Evolutionary conservation across 2,329 filamentous ascomycete genomes (phyloP).

Genomic region (Claviceps sp.): DNA sequence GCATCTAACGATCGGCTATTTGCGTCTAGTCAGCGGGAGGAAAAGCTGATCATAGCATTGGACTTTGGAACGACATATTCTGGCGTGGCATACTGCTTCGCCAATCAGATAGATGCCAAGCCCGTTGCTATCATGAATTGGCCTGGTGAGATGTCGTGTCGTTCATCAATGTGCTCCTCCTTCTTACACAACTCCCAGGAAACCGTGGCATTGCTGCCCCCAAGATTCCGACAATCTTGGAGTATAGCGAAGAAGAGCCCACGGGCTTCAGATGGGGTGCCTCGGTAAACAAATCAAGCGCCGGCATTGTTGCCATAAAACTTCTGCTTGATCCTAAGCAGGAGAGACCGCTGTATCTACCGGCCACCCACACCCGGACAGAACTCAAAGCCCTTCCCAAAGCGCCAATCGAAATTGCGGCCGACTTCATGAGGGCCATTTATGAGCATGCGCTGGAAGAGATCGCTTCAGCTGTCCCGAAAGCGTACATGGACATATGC

Average conservation of each 20-base stretch:
- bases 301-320: constrained; percentile 10
- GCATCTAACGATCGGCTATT: not conserved
- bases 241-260: constrained; percentile 21
- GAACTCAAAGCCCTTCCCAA: constrained; percentile 8
- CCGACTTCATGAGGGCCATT: constrained; percentile 6
- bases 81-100: constrained; percentile 30
- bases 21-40: not conserved
- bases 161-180: constrained; percentile 21
- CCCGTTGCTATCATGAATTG: constrained; percentile 19
- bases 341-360: constrained; percentile 7
- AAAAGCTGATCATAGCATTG: constrained; percentile 35
- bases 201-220: constrained; percentile 24
- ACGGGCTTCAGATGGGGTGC: constrained; percentile 22
- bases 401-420: constrained; percentile 5
- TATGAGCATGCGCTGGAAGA: constrained; percentile 21
- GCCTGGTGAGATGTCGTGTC: constrained; percentile 8
- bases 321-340: constrained; percentile 9
- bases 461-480: constrained; percentile 16
- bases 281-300: not conserved
- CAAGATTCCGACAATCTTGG: constrained; percentile 16
- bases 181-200: constrained; percentile 30
- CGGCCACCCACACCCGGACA: not conserved
- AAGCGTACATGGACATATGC: constrained; percentile 8
- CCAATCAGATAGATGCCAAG: constrained; percentile 10
- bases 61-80: constrained; percentile 46